Base-by-base conservation (phyloP, 1,139 yeast species). In the Blastobotrys capitulatus region DNA sequence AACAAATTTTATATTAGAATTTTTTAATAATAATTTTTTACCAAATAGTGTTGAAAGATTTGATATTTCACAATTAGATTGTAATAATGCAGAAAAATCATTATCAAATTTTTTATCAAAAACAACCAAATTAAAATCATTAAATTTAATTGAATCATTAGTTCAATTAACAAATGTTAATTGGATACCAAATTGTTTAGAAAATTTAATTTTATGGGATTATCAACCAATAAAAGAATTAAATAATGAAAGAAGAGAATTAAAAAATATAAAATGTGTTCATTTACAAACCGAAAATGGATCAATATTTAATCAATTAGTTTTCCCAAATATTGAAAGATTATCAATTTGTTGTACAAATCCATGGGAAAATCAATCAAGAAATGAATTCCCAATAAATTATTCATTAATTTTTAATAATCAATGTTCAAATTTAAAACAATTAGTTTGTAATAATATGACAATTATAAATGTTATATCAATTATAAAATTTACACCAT, bases 401-500 rank as follows among this genome's bases (percentile, higher is more conserved):
- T 29, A 29, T 13, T 12, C 32, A 29, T 10, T 29, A 29, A n/a
- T 18, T 5, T 34, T 42, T 3, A 20, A 34, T 19, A 31, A 26
- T 2, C 6, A 4, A 25, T 6, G 16, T 3, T 22, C 25, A 13
- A 10, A 5, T 16, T 16, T 43, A 12, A 32, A 27, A 13, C 46
- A 43, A 25, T 18, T 43, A 15, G 36, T 43, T 4, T 43, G 46
- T 18, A 43, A 25, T 26, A 43, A 43, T 15, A 43, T 43, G 46
- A 35, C 34, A 22, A 36, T 36, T 26, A 25, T 5, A 5, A 37
- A 12, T n/a, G 46, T 43, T 8, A 15, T 40, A 15, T n/a, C 18
- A 12, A 43, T 43, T 6, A 35, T 36, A 4, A 13, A 36, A 16
- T 18, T 35, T 26, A 34, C 38, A 2, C 40, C 40, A 8, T 10